These are phyloP conservation scores for Salix dunnii DNA, from an alignment of 345 rosid genomes.

Conservation along the genomic window DNA sequence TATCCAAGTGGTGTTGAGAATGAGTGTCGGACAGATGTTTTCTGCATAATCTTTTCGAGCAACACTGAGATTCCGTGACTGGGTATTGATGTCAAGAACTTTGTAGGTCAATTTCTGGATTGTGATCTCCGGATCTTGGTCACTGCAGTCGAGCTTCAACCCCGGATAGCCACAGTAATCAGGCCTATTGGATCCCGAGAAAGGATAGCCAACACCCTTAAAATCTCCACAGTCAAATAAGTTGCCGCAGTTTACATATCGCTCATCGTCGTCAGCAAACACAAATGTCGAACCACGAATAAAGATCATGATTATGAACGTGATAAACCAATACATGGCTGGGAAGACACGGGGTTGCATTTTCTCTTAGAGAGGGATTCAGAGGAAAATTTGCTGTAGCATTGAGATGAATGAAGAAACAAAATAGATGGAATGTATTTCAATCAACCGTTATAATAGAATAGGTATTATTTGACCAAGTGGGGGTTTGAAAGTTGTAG, in stretches of 20 bases:
- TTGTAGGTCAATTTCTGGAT: constrained; percentile 18
- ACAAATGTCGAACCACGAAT: not conserved
- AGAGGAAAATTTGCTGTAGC: not conserved
- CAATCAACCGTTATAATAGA: not conserved
- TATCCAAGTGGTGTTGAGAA: not conserved
- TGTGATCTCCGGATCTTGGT: constrained; percentile 12
- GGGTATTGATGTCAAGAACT: constrained; percentile 8
- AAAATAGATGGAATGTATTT: not conserved
- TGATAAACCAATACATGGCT: not conserved
- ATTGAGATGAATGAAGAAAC: not conserved
- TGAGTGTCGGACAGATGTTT: constrained; percentile 15
- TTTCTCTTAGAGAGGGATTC: not conserved
- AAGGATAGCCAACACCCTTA: constrained; percentile 24
- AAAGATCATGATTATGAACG: not conserved
- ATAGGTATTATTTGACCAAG: not conserved
- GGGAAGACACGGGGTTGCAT: not conserved
- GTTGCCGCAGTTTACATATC: constrained; percentile 17
- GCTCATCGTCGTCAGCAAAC: not conserved
- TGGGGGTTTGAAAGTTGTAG: not conserved
- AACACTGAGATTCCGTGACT: not conserved
- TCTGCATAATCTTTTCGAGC: constrained; percentile 25
- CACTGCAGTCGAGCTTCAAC: constrained; percentile 21
- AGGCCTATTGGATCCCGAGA: constrained; percentile 26
- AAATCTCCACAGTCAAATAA: constrained; percentile 24
- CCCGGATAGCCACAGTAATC: constrained; percentile 23